Conservation (phyloP, 768 basidiomycete genomes). For the Phylloporus sp. region DNA sequence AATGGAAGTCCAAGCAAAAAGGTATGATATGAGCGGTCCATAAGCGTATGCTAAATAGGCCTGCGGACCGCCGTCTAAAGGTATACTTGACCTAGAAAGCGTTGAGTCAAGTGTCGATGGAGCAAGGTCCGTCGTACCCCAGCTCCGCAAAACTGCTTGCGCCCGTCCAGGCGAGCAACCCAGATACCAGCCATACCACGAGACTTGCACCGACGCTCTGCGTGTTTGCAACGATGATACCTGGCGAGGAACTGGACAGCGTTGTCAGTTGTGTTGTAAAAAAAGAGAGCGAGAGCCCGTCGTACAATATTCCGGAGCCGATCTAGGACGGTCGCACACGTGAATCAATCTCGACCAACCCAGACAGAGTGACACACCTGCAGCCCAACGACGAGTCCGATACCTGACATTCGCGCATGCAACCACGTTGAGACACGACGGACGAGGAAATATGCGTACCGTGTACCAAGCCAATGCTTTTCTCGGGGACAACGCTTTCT, state of each 20-base stretch:
- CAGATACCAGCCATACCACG: conserved; percentile 77
- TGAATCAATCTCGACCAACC: not conserved
- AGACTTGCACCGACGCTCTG: conserved; percentile 89
- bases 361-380: conserved; percentile 44
- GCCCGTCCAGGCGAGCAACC: conserved; percentile 90
- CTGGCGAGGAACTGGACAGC: conserved; percentile 73
- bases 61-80: conserved; percentile 50
- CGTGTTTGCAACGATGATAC: conserved; percentile 84
- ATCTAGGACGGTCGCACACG: conserved; percentile 43
- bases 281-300: conserved; percentile 16
- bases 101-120: not conserved
- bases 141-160: conserved; percentile 92
- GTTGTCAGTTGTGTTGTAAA: conserved; percentile 1
- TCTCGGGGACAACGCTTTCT: conserved; percentile 57
- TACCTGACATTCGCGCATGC: conserved; percentile 42
- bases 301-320: conserved; percentile 92
- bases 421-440: not conserved
- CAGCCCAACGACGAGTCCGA: conserved; percentile 77
- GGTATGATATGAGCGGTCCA: conserved; percentile 79
- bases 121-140: conserved; percentile 47
- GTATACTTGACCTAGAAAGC: conserved; percentile 28
- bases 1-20: conserved; percentile 94
- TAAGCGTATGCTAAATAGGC: conserved; percentile 89
- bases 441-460: conserved; percentile 41
- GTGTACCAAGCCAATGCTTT: conserved; percentile 70